Base-by-base conservation (phyloP, 768 basidiomycete genomes). In the Sistotremastrum suecicum region DNA sequence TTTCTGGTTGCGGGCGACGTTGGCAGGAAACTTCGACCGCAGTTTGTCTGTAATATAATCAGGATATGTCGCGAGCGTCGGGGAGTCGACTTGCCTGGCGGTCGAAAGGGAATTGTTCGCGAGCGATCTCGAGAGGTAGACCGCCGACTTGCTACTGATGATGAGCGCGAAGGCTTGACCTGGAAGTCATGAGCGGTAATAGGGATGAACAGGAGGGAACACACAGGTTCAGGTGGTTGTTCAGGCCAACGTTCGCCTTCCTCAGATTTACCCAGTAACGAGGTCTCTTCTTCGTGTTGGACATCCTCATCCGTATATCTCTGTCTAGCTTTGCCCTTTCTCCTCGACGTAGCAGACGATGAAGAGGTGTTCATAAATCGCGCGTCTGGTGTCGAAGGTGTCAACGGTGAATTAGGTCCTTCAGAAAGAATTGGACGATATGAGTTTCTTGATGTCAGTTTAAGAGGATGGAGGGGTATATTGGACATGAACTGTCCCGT, bases 1-100 rank as follows among this genome's bases (percentile, higher is more conserved):
- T 68, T 99, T 99, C 63, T 98, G 94, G 56, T 99, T 99, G 54
- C 87, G 81, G 46, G 95, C 87, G 41, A 83, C 80, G 63, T 99
- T 99, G 32, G 91, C 74, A 11, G 94, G 81, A 51, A 76, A 88
- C 51, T 68, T 69, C 33, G 69, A 71, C 54, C 79, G 83, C 8
- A 80, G 54, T 62, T 84, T 88, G 11, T 83, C 85, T 84, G 60
- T 7, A 28, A 5, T 12, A 36, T 44, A 34, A 30, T 36, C 37
- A 28, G 28, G 33, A 42, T 35, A 39, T 3, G 44, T 6, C 44
- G 43, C 34, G 37, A 29, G 36, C 30, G 28, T 12, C 29, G 43
- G 34, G 42, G 29, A 45, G 41, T 35, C 34, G 10, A 50, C 65
- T 11, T 50, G 79, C 84, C 80, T 66, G 75, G 68, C 3, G 85